Base-by-base conservation (phyloP, 2,329 filamentous ascomycete genomes). In the Pseudocercospora fuligena region DNA sequence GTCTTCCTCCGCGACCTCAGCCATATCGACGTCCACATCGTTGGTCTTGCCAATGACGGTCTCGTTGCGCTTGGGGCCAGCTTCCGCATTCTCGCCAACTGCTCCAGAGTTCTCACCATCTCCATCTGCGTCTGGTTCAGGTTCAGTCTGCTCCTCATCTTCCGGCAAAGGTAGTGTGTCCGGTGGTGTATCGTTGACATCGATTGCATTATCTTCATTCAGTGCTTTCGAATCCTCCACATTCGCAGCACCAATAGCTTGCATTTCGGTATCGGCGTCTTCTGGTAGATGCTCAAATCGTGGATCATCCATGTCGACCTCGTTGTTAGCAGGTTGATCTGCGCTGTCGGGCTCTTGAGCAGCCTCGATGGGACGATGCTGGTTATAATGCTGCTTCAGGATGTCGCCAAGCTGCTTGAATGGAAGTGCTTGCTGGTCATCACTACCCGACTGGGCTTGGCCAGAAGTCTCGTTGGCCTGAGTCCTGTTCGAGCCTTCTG, bases 401-500 rank as follows among this genome's bases (percentile, higher is more conserved):
- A 93, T 91, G 81, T 99, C 93, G 23, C 95, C 95, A 31, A 99
- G 87, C 76, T 97, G 96, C 81, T 95, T 95, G 85, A 97, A 97
- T 0, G 93, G 92, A 72, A 95, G 88, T 23, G 54, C 83, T 82
- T 68, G 60, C 53, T 70, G 64, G 23, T 70, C 60, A 40, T 68
- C 62, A 14, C 63, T 56, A 9, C 66, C 65, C 21, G 49, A 27
- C 47, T 72, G 65, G 11, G 70, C 65, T 59, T 70, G 66, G 29
- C 70, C 70, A 62, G 66, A 65, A 19, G 57, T 27, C 14, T 61
- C 63, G 31, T 72, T 60, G n/a, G 67, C 65, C 59, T 67, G 60
- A 11, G 66, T 67, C 27, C 60, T 63, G n/a, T 71, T 68, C 4
- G 59, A 61, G 27, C 72, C 70, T 54, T 74, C 70, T 25, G 72